Evolutionary conservation across 495 filamentous ascomycete genomes (phyloP), one percentile per base, ranked within the genome.

Genomic region (Pseudoneurospora amorphoporcata): DNA sequence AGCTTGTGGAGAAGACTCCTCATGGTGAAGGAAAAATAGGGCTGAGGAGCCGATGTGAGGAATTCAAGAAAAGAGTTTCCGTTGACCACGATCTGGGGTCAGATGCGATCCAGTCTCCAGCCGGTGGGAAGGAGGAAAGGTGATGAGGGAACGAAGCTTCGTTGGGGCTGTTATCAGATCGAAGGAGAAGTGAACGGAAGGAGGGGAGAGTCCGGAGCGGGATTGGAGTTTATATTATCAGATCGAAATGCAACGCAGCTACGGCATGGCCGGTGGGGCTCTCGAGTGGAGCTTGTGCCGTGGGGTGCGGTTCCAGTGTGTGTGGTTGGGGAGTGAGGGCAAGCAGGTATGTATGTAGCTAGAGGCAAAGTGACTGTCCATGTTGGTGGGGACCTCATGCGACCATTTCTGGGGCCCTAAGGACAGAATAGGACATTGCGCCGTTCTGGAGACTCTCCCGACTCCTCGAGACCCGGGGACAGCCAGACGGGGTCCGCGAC

Each of bases 1-100:
- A 37, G 68, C 35, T 43, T 72, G 40, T 19, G 71, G 19, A 72
- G 61, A 38, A 39, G 71, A 69, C 69, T 71, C 42, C 42, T 69
- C 37, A 72, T 40, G 17, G 16, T 29, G 23, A 32, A 58, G 23
- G 47, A 58, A 29, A 2, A 29, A 58, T 29, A 23, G 47, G 12
- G 69, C 35, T 16, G 17, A 23, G 37, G 12, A n/a, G 8, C n/a
- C 6, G 39, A 74, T 47, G 23, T 39, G 16, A 70, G 39, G 39
- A 42, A n/a, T 0, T 39, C 12, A 39, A 23, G 3, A 37, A 69
- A 40, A 35, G 39, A 41, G 53, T 35, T 29, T 61, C 53, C 0
- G 29, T 61, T 32, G 53, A 61, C 23, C 53, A 61, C 53, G 14
- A 37, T 65, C 23, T 29, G 53, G 53, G 14, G 53, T 17, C 53